Percentiles rank a stretch among this genome's conserved stretches.
Evolutionary conservation across 768 basidiomycete genomes (phyloP).

Genomic region (Termitomyces sp.): DNA sequence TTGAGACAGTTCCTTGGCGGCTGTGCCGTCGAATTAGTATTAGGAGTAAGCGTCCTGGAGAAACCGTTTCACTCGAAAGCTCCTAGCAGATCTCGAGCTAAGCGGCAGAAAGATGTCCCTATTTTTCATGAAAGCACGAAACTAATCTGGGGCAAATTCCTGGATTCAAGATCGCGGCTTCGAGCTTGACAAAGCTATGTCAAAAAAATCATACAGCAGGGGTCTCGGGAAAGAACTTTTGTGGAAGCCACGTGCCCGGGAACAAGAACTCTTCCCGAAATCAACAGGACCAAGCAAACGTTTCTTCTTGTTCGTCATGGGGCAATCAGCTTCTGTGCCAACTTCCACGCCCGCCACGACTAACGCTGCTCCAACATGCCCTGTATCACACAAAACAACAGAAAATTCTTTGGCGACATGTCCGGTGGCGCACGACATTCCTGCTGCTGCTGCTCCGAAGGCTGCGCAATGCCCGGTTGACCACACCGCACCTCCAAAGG

Average conservation of each 20-base stretch:
- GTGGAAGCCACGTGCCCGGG: conserved; percentile 5
- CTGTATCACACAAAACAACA: conserved; percentile 5
- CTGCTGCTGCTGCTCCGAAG: conserved; percentile 17
- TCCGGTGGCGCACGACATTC: conserved; percentile 31
- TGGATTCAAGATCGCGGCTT: too few species aligned
- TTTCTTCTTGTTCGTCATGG: conserved; percentile 22
- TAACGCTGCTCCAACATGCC: conserved; percentile 27
- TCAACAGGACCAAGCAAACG: conserved; percentile 10
- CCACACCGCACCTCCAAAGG: conserved; percentile 28
- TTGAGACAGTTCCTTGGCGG: not conserved
- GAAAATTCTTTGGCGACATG: conserved; percentile 3
- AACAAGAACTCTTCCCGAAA: not conserved
- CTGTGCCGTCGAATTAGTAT: not conserved
- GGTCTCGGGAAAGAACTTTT: too few species aligned
- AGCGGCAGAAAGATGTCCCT: not conserved
- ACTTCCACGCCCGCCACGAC: conserved; percentile 13
- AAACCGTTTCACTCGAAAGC: not conserved
- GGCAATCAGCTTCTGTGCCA: conserved; percentile 40
- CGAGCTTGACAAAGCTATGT: not conserved
- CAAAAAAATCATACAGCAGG: too few species aligned
- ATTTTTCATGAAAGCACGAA: not conserved
- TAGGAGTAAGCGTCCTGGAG: not conserved
- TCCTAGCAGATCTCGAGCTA: too few species aligned
- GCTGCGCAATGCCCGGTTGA: conserved; percentile 37
- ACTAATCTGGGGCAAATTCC: too few species aligned